phyloP scores from a whole-genome alignment of 164 flowering plant genomes.

The Vitis riparia region DNA sequence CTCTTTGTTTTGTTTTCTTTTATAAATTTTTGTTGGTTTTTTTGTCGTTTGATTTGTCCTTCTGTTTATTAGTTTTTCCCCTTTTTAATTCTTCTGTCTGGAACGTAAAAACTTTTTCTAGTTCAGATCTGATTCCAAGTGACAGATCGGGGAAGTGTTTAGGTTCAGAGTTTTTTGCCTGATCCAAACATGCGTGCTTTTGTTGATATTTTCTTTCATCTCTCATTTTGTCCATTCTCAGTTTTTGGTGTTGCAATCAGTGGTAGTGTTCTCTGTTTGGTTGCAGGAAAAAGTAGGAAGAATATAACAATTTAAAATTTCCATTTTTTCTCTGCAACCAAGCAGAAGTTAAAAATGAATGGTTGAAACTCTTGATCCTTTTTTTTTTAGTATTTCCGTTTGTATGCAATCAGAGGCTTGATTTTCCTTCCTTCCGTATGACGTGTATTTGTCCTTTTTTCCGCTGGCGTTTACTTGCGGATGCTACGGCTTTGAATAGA shows the following conservation, averaged over 20 bases:
- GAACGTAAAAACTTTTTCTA: neutral
- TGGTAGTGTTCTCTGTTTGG: slow-evolving; percentile 1
- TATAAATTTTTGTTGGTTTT: neutral
- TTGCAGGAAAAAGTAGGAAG: slow-evolving; percentile 6
- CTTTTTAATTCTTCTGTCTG: neutral
- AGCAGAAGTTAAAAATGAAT: neutral
- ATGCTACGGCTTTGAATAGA: slow-evolving; percentile 6
- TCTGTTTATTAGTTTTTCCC: neutral
- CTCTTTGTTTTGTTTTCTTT: neutral
- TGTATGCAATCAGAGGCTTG: neutral
- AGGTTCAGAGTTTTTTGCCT: neutral
- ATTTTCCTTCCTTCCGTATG: slow-evolving; percentile 3
- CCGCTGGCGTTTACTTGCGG: slow-evolving; percentile 6
- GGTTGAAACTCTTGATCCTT: no score
- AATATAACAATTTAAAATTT: neutral
- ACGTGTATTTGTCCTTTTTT: neutral
- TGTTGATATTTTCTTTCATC: neutral
- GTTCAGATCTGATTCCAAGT: slow-evolving; percentile 8
- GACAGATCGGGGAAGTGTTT: neutral
- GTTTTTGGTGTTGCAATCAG: neutral
- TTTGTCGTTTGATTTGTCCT: slow-evolving; percentile 1
- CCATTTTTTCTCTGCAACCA: slow-evolving; percentile 3
- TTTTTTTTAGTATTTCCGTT: no score
- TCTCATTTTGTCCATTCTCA: neutral
- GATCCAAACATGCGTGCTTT: neutral